These are phyloP conservation scores for Arxiozyma slooffiae DNA, from an alignment of 1,139 yeast species.

Conservation along the genomic window DNA sequence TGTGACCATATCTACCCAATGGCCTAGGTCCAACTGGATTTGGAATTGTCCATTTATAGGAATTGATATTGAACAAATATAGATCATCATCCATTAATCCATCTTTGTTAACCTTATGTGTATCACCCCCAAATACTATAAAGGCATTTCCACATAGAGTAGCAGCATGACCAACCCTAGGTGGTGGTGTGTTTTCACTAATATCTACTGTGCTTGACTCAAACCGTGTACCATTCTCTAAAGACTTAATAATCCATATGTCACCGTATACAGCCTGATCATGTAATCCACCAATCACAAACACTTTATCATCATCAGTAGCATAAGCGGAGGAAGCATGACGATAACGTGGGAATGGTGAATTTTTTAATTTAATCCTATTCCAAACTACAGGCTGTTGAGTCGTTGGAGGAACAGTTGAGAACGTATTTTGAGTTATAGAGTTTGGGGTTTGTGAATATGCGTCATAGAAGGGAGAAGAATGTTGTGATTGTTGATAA, in stretches of 20 bases:
- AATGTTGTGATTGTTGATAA: neutral
- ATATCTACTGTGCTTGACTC: conserved; percentile 59
- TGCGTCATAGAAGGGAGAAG: neutral
- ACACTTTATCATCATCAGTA: conserved; percentile 74
- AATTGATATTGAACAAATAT: conserved; percentile 81
- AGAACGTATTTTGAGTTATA: conserved; percentile 8
- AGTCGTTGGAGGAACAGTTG: neutral
- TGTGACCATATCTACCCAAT: conserved; percentile 88
- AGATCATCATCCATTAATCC: conserved; percentile 81
- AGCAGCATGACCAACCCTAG: conserved; percentile 93
- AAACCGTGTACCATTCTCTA: conserved; percentile 37
- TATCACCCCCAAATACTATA: conserved; percentile 93
- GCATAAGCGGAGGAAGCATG: conserved; percentile 74
- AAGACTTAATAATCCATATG: conserved; percentile 63
- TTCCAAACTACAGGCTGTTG: conserved; percentile 54
- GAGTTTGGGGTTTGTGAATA: neutral
- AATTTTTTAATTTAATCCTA: conserved; percentile 54
- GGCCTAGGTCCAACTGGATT: conserved; percentile 77
- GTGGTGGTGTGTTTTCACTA: conserved; percentile 72
- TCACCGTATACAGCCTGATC: conserved; percentile 92
- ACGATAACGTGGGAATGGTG: conserved; percentile 91
- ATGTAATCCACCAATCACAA: conserved; percentile 89
- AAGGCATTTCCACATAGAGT: conserved; percentile 91
- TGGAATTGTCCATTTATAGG: conserved; percentile 85
- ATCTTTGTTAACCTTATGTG: conserved; percentile 67